phyloP scores from a whole-genome alignment of 805 yeast genomes.

The Kluyveromyces wickerhamii region DNA sequence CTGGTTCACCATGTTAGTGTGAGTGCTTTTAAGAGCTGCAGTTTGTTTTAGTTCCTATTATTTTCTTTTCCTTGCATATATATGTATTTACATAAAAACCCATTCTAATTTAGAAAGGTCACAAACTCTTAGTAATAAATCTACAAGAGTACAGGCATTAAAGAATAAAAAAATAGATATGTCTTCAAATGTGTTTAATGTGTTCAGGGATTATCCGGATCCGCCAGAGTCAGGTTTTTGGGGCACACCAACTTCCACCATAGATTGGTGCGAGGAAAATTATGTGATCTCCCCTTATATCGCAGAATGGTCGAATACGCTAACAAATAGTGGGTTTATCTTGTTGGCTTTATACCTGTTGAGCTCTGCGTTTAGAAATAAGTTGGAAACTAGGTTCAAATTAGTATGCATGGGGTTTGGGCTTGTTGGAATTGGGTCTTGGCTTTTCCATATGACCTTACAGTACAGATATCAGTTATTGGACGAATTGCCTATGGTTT shows the following conservation, averaged over 20 bases:
- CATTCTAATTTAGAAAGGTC: too few relatives aligned
- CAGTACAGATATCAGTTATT: conserved; percentile 81
- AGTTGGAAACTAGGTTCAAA: conserved; percentile 62
- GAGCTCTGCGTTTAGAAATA: conserved; percentile 48
- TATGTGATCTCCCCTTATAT: conserved; percentile 78
- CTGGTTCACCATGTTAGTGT: too few relatives aligned
- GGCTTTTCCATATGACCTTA: conserved; percentile 95
- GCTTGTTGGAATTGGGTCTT: conserved; percentile 85
- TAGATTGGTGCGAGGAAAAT: conserved; percentile 98
- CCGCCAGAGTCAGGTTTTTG: conserved; percentile 56
- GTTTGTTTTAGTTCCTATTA: too few relatives aligned
- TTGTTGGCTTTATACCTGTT: conserved; percentile 57
- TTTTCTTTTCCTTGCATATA: too few relatives aligned
- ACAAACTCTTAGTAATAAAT: too few relatives aligned
- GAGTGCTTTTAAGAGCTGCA: too few relatives aligned
- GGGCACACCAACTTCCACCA: conserved; percentile 87
- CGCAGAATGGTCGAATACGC: conserved; percentile 85
- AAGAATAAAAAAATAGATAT: too few relatives aligned
- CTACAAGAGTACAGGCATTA: too few relatives aligned
- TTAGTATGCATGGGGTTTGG: conserved; percentile 73
- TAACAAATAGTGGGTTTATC: conserved; percentile 59
- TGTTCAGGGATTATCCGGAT: conserved; percentile 42
- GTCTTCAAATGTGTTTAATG: background rate
- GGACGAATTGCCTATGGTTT: conserved; percentile 97
- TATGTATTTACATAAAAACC: too few relatives aligned